These are phyloP conservation scores for Termitomyces bulborhizus DNA, from an alignment of 768 basidiomycete species.

Conservation along the genomic window DNA sequence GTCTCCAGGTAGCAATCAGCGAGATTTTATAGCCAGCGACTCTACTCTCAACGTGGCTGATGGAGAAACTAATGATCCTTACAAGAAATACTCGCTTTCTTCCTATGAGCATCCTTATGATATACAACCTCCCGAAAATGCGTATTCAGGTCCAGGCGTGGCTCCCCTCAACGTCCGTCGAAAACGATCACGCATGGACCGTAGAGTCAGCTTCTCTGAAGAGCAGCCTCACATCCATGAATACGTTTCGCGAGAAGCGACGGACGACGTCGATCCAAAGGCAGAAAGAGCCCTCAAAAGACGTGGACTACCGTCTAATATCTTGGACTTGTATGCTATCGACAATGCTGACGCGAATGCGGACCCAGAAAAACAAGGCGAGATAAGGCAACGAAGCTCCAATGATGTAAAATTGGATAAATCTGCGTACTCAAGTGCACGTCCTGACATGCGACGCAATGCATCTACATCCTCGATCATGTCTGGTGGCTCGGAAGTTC, in stretches of 20 bases:
- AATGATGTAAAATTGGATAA: conserved; percentile 15
- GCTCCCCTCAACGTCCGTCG: conserved; percentile 15
- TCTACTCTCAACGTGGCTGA: conserved; percentile 24
- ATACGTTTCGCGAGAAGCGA: conserved; percentile 16
- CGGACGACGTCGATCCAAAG: conserved; percentile 15
- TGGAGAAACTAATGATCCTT: conserved; percentile 18
- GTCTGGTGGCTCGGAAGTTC: conserved; percentile 38
- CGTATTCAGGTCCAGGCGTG: conserved; percentile 24
- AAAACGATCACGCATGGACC: conserved; percentile 20
- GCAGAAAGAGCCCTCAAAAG: conserved; percentile 29
- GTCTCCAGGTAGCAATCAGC: conserved; percentile 13
- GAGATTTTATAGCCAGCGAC: conserved; percentile 30
- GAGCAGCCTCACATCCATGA: conserved; percentile 17
- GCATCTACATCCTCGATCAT: conserved; percentile 40
- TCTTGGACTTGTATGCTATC: conserved; percentile 46
- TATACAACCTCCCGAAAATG: conserved; percentile 45
- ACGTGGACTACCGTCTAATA: conserved; percentile 43
- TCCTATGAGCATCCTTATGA: conserved; percentile 60
- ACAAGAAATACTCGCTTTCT: conserved; percentile 41
- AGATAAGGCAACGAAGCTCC: conserved; percentile 9
- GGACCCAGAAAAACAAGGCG: conserved; percentile 10
- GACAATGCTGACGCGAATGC: conserved; percentile 21
- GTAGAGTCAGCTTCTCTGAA: conserved; percentile 37
- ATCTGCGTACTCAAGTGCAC: conserved; percentile 17
- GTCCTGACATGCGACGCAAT: conserved; percentile 26